Evolutionary conservation across 179 eudicot species (phyloP).

Genomic region (Camellia oleifera): DNA sequence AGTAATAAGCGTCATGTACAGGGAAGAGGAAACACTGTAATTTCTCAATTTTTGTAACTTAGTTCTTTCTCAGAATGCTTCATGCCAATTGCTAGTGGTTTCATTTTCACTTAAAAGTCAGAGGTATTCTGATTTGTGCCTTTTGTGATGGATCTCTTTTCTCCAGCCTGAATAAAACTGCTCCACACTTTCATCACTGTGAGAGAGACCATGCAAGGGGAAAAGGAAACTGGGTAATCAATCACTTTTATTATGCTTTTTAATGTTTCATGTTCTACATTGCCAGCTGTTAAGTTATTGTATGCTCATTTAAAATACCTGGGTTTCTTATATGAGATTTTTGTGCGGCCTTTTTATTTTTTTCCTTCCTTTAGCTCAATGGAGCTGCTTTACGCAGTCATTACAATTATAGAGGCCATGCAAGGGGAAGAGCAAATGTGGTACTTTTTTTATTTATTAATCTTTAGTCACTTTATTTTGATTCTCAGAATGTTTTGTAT

Average conservation of each 20-base stretch:
- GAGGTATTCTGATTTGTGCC: constrained; percentile 11
- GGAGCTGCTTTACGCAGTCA: constrained; percentile 33
- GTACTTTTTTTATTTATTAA: constrained; percentile 15
- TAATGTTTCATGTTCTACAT: not conserved
- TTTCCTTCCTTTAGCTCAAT: constrained; percentile 29
- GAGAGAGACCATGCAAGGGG: constrained; percentile 26
- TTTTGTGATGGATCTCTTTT: constrained; percentile 5
- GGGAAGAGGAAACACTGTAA: not conserved
- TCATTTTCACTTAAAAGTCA: not conserved
- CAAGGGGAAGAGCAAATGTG: constrained; percentile 49
- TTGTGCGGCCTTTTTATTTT: constrained; percentile 1
- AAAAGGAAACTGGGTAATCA: constrained; percentile 8
- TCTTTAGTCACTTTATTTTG: not conserved
- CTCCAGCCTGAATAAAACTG: constrained; percentile 34
- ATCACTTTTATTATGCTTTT: not conserved
- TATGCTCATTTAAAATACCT: not conserved
- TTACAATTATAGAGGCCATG: constrained; percentile 34
- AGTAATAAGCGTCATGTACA: not conserved
- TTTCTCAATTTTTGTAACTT: not conserved
- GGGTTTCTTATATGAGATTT: not conserved
- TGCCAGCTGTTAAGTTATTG: not conserved
- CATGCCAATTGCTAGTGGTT: not conserved
- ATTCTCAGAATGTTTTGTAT: not conserved
- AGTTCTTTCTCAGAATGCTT: not conserved
- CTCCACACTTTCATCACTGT: constrained; percentile 25